These are phyloP conservation scores for Taphrina communis DNA, from an alignment of 1,139 yeast species.

Conservation along the genomic window DNA sequence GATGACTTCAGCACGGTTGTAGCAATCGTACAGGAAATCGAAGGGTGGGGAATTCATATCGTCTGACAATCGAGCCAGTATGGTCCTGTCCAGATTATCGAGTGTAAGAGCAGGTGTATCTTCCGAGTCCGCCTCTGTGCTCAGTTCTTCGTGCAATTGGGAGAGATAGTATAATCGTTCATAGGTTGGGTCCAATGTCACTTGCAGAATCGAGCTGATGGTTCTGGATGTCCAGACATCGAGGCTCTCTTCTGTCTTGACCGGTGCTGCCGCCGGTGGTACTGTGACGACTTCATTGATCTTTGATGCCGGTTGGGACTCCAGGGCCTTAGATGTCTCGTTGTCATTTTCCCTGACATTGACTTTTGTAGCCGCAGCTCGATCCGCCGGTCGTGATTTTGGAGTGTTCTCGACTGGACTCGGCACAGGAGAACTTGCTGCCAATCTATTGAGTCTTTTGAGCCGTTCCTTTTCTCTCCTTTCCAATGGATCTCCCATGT, in stretches of 20 bases:
- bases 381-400: not conserved
- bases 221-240: constrained; percentile 13
- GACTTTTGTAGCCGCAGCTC: not conserved
- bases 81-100: constrained; percentile 49
- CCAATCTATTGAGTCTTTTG: constrained; percentile 16
- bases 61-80: constrained; percentile 50
- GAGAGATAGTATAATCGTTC: constrained; percentile 21
- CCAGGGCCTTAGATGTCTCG: not conserved
- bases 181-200: constrained; percentile 24
- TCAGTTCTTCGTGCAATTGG: constrained; percentile 27
- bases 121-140: constrained; percentile 4
- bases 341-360: not conserved
- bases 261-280: not conserved
- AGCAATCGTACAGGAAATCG: constrained; percentile 45
- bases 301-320: not conserved
- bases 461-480: constrained; percentile 15
- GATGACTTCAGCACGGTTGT: constrained; percentile 39
- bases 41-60: constrained; percentile 44
- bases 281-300: not conserved
- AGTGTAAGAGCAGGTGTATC: constrained; percentile 43
- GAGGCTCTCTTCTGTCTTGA: constrained; percentile 12
- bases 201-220: constrained; percentile 15
- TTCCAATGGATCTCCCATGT: constrained; percentile 4
- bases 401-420: not conserved
- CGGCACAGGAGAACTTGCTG: not conserved